Evolutionary conservation across 495 filamentous ascomycete genomes (phyloP).

Genomic region (Podospora pseudoanserina): DNA sequence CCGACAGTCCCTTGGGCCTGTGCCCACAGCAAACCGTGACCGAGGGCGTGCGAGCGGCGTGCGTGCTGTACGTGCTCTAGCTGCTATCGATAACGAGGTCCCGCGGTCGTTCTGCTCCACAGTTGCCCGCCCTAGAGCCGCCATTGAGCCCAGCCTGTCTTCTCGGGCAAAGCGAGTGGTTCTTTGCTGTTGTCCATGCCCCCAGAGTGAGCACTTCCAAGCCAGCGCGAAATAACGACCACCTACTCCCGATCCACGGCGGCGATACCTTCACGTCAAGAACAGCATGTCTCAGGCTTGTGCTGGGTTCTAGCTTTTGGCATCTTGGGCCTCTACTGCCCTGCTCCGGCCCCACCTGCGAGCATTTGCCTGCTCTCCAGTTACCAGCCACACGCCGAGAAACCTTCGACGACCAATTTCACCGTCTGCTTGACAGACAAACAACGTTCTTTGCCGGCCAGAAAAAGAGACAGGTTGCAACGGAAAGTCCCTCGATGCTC

Average conservation of each 20-base stretch:
- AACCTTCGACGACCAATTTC: not conserved
- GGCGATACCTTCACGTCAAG: constrained; percentile 37
- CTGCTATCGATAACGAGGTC: constrained; percentile 16
- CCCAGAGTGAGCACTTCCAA: constrained; percentile 10
- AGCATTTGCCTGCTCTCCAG: constrained; percentile 6
- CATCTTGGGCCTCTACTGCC: constrained; percentile 39
- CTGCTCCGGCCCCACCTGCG: constrained; percentile 19
- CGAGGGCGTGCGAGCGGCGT: not conserved
- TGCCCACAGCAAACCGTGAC: not conserved
- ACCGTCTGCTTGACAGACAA: not conserved
- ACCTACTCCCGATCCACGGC: not conserved
- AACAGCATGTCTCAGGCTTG: constrained; percentile 48
- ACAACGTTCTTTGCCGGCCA: not conserved
- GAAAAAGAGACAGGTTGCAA: not conserved
- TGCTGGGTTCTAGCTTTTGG: constrained; percentile 48
- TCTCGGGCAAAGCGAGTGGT: not conserved
- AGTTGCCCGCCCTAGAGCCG: not conserved
- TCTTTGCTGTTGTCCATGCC: constrained; percentile 14
- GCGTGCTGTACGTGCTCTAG: not conserved
- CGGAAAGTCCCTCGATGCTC: constrained; percentile 16
- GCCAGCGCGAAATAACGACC: constrained; percentile 7
- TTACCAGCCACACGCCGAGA: not conserved
- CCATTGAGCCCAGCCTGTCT: not conserved
- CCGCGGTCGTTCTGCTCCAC: not conserved
- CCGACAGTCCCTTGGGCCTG: not conserved